Conservation (phyloP, 2,329 filamentous ascomycete genomes). For the Bretziella fagacearum region DNA sequence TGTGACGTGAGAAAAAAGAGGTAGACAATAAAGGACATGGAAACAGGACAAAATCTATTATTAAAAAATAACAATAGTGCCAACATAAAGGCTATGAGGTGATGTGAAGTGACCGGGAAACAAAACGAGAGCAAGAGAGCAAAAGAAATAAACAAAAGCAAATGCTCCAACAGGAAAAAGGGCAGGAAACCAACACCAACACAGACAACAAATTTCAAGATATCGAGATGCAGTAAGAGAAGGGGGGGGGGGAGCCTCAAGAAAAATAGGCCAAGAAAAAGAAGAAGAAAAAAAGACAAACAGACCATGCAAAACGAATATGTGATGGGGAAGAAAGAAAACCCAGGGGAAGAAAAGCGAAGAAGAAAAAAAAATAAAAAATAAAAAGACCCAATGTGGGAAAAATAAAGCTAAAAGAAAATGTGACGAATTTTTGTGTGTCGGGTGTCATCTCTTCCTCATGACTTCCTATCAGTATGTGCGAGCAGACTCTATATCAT, state of each 20-base stretch:
- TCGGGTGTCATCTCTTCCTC: not conserved
- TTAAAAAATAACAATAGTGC: too few species aligned
- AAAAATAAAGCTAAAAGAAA: not conserved
- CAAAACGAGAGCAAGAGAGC: too few species aligned
- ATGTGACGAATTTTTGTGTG: slow-evolving; percentile 1
- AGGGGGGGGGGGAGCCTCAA: not conserved
- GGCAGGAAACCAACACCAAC: too few species aligned
- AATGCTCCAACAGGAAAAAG: too few species aligned
- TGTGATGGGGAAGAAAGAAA: not conserved
- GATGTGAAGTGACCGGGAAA: too few species aligned
- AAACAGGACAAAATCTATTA: not conserved
- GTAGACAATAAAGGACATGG: slow-evolving; percentile 3
- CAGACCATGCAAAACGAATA: not conserved
- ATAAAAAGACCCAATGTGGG: not conserved
- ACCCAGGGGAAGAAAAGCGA: not conserved
- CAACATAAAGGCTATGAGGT: too few species aligned
- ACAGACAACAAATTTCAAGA: too few species aligned
- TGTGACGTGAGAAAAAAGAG: slow-evolving; percentile 1
- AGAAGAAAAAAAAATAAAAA: not conserved
- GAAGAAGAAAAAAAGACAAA: not conserved
- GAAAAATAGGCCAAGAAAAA: not conserved
- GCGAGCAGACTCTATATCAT: not conserved
- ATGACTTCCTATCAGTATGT: not conserved
- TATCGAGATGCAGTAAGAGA: too few species aligned
- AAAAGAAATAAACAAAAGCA: too few species aligned